Evolutionary conservation across 345 rosid species (phyloP).

Genomic region (Euphorbia lathyris): DNA sequence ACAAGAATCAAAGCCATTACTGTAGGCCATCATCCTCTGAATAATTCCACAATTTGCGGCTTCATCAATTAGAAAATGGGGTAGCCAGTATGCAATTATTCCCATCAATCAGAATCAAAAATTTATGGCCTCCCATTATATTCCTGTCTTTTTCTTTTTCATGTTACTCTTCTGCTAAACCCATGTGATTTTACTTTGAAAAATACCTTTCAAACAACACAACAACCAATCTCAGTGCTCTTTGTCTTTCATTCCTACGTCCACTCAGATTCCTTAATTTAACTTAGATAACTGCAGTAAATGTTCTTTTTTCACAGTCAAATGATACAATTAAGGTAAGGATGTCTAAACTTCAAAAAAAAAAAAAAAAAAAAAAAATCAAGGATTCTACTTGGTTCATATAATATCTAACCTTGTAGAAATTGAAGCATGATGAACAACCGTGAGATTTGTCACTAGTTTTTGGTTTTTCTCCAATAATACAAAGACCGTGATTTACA

Average conservation of each 20-base stretch:
- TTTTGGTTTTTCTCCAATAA: constrained; percentile 26
- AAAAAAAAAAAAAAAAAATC: too few species aligned
- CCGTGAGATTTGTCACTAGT: constrained; percentile 14
- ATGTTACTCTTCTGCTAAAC: neutral
- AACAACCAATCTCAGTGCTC: neutral
- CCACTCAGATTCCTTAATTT: too few species aligned
- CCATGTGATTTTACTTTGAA: neutral
- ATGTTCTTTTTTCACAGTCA: neutral
- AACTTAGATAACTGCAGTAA: neutral
- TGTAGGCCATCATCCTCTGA: neutral
- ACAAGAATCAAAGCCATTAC: too few species aligned
- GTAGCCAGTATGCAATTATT: neutral
- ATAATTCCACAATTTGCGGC: constrained; percentile 3
- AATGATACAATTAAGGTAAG: neutral
- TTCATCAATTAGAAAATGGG: neutral
- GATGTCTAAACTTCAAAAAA: constrained; percentile 7
- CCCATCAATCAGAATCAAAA: neutral
- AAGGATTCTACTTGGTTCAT: constrained; percentile 15
- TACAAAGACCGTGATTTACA: constrained; percentile 29
- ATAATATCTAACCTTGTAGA: constrained; percentile 22
- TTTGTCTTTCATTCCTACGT: neutral
- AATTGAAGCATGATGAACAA: constrained; percentile 10
- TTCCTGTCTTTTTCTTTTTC: neutral
- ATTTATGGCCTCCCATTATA: neutral
- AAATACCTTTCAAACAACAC: neutral